Percentiles rank a stretch among this genome's conserved stretches.
Evolutionary conservation across 2,329 filamentous ascomycete genomes (phyloP).

Genomic region (Cadophora sp.): DNA sequence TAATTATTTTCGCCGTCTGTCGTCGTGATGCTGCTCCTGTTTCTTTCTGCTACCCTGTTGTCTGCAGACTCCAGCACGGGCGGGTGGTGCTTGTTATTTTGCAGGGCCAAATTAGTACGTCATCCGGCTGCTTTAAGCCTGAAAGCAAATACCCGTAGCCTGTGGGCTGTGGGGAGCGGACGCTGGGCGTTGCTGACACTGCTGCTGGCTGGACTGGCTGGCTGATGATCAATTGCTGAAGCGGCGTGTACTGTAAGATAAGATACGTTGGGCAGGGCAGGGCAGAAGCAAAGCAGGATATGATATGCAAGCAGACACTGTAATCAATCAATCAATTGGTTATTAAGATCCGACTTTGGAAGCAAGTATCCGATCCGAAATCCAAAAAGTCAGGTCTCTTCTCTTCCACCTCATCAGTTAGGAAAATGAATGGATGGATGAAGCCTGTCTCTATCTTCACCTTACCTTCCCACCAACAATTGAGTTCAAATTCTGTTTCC

Average conservation of each 20-base stretch:
- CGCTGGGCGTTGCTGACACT: slow-evolving; percentile 18
- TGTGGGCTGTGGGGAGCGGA: background rate
- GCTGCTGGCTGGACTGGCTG: slow-evolving; percentile 3
- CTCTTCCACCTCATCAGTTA: background rate
- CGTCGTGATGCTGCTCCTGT: no score
- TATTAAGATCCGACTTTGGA: background rate
- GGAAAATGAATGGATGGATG: slow-evolving; percentile 2
- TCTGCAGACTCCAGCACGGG: background rate
- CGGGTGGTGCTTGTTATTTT: background rate
- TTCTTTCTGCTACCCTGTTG: background rate
- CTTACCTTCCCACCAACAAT: background rate
- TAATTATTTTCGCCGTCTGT: background rate
- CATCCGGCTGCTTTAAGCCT: slow-evolving; percentile 23
- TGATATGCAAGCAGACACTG: background rate
- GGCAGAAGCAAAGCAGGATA: background rate
- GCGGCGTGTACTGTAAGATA: background rate
- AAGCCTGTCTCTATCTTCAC: background rate
- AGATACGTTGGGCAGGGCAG: background rate
- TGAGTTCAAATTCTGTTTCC: background rate
- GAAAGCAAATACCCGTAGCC: background rate
- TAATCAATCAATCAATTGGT: background rate
- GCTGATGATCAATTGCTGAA: slow-evolving; percentile 9
- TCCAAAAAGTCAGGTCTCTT: background rate
- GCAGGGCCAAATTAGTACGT: slow-evolving; percentile 20
- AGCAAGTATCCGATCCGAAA: background rate